Percentiles rank a stretch among this genome's conserved stretches.
Evolutionary conservation across 495 filamentous ascomycete species (phyloP).

Genomic region (Xanthoparmelia taractica): DNA sequence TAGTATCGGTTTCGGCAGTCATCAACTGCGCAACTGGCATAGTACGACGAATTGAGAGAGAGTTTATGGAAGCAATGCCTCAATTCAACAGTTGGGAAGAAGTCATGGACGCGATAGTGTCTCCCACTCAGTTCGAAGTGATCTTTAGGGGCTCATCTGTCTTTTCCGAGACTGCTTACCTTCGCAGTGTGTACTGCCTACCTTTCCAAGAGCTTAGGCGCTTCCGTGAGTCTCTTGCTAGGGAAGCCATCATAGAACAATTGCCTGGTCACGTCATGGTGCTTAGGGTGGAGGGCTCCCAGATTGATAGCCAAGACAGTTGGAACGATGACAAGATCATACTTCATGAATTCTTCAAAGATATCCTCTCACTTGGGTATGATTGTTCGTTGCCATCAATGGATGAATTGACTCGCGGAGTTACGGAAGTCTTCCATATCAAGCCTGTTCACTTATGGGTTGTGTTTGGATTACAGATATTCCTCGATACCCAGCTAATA

Average conservation of each 20-base stretch:
- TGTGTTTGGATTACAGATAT: background rate
- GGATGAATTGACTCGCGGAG: background rate
- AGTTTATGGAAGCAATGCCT: background rate
- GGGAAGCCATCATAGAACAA: background rate
- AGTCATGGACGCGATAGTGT: background rate
- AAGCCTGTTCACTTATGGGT: background rate
- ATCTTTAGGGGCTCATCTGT: background rate
- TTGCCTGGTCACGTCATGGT: background rate
- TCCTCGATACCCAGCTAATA: background rate
- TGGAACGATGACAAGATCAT: background rate
- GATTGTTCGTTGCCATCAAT: background rate
- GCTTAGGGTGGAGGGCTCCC: background rate
- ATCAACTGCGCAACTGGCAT: background rate
- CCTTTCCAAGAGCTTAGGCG: background rate
- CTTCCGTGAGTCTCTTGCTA: background rate
- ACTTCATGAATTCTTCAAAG: background rate
- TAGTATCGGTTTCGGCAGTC: background rate
- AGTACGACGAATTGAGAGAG: background rate
- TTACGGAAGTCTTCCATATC: background rate
- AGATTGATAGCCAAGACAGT: background rate
- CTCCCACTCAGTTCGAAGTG: background rate
- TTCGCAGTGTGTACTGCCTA: background rate
- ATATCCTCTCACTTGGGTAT: background rate
- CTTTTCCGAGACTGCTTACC: background rate
- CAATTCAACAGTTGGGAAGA: background rate